Base-by-base conservation (phyloP, 768 basidiomycete species). In the Serpula lacrymans region DNA sequence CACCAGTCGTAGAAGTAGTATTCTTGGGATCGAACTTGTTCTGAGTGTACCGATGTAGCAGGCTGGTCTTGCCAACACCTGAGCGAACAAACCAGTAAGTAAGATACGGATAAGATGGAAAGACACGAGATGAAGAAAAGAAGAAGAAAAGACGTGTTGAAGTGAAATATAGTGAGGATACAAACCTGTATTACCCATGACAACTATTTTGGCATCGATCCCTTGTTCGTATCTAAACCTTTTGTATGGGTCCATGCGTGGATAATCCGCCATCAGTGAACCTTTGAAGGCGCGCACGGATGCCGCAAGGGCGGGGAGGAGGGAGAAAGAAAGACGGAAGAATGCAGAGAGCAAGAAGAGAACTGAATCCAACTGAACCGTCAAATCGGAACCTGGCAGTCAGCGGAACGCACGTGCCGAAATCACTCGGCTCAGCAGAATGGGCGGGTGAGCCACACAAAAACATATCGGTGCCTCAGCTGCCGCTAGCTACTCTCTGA, bases 21-120 rank as follows among this genome's bases (percentile, higher is more conserved):
- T 87, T 86, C 72, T 85, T 82, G 41, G 85, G 84, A 68, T 85
- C 82, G 68, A 92, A 95, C 64, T 76, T 86, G 70, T 90, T 82
- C 65, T 91, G 86, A 50, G 88, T 90, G 66, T 92, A 94, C 41
- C 93, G 80, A 58, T 88, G 80, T 43, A 95, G 75, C 41, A 96
- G 79, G 57, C 88, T 89, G 46, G 92, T 92, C 71, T 94, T 94
- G 53, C 92, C 91, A 42, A 94, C 90, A 54, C 88, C 88, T 90
- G 49, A 23, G 45, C 37, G 25, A 38, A 29, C 7, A 32, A 42
- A 17, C 14, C 34, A 20, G 22, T 35, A 25, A 36, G 25, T n/a
- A 30, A n/a, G n/a, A n/a, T n/a, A n/a, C n/a, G n/a, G 30, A 31
- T 6, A 22, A 14, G 33, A 39, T 12, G 24, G 47, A 30, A 40